Base-by-base conservation (phyloP, 768 basidiomycete genomes). In the Tubosaeta sp. region DNA sequence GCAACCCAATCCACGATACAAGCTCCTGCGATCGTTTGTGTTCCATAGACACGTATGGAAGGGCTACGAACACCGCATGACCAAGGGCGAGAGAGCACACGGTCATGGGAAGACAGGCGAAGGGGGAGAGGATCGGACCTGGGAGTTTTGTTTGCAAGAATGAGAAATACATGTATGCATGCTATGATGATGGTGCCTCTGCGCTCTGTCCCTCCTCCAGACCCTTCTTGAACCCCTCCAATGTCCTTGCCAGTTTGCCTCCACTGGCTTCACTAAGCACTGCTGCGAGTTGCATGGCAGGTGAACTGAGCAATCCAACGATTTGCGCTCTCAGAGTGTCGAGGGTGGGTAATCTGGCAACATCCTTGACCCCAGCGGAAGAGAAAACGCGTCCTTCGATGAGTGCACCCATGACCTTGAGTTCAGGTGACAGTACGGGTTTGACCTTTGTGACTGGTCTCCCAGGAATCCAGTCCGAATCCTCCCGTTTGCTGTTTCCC, bases 1-100 rank as follows among this genome's bases (percentile, higher is more conserved):
- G 35, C 69, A 71, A 3, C 69, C 72, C n/a, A 88, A 86, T 63
- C 88, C 90, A 6, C 72, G 68, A 5, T 98, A 87, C 65, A 77
- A 68, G 2, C 76, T 87, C 11, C 66, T 92, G 16, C 80, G 90
- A 27, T 95, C 92, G 1, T 97, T 95, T 67, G 74, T 67, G 16
- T 97, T 98, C 64, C 73, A 82, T 38, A 75, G 88, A 38, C 66
- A 67, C 10, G 56, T 72, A 0, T 98, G 92, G 83, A 81, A 79
- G 44, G 92, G 91, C 1, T 98, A 97, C 61, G 86, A 86, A 59
- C 95, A 98, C 66, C 75, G 91, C n/a, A 88, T 95, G 84, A 97
- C 95, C 4, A 88, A 93, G 63, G 95, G 95, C 6, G 91, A 81
- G 72, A 76, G 81, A 65, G 88, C 67, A 0, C 79, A 79, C 64